Base-by-base conservation (phyloP, 2,329 filamentous ascomycete genomes). In the Aureobasidium musti region DNA sequence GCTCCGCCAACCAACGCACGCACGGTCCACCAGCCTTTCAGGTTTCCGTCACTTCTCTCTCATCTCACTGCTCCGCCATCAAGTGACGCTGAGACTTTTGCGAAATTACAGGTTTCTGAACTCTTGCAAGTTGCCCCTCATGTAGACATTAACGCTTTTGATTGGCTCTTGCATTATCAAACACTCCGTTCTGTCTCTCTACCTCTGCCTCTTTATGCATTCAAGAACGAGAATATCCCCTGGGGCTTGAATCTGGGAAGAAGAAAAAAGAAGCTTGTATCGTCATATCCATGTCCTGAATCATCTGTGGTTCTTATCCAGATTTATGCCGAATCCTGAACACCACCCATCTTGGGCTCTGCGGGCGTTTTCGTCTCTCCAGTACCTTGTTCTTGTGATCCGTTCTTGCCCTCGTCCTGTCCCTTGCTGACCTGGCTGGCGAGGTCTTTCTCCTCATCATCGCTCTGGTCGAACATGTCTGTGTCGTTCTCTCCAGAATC, bases 401-500 rank as follows among this genome's bases (percentile, higher is more conserved):
- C 75, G 26, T 72, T 71, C 49, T 78, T 77, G 64, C 76, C 77
- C 43, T 71, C 67, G 49, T 72, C 70, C 53, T 83, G 77, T 67
- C 81, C 82, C 81, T 91, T 93, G 76, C 87, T 86, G 68, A 95
- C 90, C 81, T 96, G 92, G 77, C 89, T 93, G 71, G 87, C 89
- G 70, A 93, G 84, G 76, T 97, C 92, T 77, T 91, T 91, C 76
- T 92, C 90, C 67, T 77, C 74, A 10, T 72, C 74, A 50, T 75
- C 74, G 66, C 73, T 74, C 73, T 92, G 89, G 78, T 97, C 92
- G 80, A 97, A 96, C 89, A 97, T 94, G 74, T 97, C 92, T 70
- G 90, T 88, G 76, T 97, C 92, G 61, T 72, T 72, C 67, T 77
- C 75, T 67, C 68, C 67, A 77, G 90, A 90, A 79, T 95, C 92